Evolutionary conservation across 2,329 filamentous ascomycete species (phyloP).

Genomic region (Coniochaeta hoffmannii): DNA sequence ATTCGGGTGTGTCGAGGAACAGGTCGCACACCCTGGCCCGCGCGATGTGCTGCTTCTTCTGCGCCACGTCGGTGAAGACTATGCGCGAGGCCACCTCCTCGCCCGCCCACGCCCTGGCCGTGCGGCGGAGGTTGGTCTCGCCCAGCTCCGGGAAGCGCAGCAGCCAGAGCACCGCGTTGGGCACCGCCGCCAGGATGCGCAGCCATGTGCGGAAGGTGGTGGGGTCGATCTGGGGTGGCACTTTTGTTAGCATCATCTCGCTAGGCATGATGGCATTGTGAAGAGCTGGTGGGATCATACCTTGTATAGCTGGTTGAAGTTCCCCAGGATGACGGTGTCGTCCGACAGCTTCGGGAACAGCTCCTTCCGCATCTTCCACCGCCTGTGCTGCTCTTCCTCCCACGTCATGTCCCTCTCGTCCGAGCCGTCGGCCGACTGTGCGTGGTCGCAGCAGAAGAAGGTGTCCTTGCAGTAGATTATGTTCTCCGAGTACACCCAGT

Average conservation of each 20-base stretch:
- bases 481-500: constrained; percentile 96
- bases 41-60: constrained; percentile 89
- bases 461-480: constrained; percentile 91
- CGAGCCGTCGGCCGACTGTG: constrained; percentile 70
- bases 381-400: constrained; percentile 71
- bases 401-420: constrained; percentile 63
- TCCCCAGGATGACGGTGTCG: constrained; percentile 84
- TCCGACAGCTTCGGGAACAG: constrained; percentile 79
- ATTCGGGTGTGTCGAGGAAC: constrained; percentile 95
- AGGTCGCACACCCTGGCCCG: constrained; percentile 87
- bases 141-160: constrained; percentile 94
- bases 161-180: constrained; percentile 88
- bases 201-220: constrained; percentile 95
- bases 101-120: constrained; percentile 77
- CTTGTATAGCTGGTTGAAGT: constrained; percentile 99
- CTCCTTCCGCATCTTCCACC: constrained; percentile 91
- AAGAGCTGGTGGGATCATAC: constrained; percentile 39
- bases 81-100: constrained; percentile 78
- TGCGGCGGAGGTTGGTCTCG: constrained; percentile 75
- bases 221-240: constrained; percentile 77
- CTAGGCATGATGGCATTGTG: too few relatives aligned
- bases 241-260: neutral
- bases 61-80: constrained; percentile 92
- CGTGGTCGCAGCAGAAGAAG: constrained; percentile 97
- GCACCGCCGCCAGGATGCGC: constrained; percentile 76